These are phyloP conservation scores for Aureobasidium pullulans DNA, from an alignment of 2,329 filamentous ascomycete species.

Conservation along the genomic window DNA sequence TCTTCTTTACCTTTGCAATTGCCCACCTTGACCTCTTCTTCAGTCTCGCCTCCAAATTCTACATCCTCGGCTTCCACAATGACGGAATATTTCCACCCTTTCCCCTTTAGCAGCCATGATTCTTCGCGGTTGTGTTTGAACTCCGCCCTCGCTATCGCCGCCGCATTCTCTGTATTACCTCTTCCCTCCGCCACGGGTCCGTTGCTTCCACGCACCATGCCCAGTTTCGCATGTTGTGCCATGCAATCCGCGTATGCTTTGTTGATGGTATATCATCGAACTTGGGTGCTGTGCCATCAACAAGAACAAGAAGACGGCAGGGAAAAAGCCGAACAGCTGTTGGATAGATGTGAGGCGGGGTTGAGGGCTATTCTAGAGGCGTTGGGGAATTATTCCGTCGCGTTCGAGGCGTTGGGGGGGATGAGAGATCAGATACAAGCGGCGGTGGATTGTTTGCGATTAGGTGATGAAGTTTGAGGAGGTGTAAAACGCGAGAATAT, in stretches of 20 bases:
- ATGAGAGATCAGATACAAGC: constrained; percentile 16
- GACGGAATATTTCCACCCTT: constrained; percentile 14
- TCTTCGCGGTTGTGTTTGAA: constrained; percentile 45
- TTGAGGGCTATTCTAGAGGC: constrained; percentile 14
- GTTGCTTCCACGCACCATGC: constrained; percentile 35
- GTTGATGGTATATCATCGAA: constrained; percentile 33
- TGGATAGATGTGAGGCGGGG: constrained; percentile 14
- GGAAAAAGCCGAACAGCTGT: not conserved
- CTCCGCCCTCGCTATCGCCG: constrained; percentile 42
- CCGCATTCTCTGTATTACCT: constrained; percentile 40
- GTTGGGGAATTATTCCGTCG: constrained; percentile 16
- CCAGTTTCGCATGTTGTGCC: constrained; percentile 39
- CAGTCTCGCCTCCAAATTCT: not conserved
- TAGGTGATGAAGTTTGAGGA: not conserved
- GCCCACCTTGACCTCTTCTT: not conserved
- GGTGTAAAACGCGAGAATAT: no score
- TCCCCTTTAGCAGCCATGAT: constrained; percentile 41
- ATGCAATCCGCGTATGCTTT: constrained; percentile 41
- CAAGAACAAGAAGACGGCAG: not conserved
- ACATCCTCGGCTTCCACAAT: not conserved
- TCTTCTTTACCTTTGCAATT: constrained; percentile 2
- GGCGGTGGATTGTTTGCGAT: constrained; percentile 6
- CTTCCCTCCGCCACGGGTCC: constrained; percentile 34
- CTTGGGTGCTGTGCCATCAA: not conserved
- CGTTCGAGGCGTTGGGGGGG: constrained; percentile 18